Evolutionary conservation across 78 protist species (phyloP), one percentile per base, ranked within the genome.

Genomic region (Dictyostelium intermedium): DNA sequence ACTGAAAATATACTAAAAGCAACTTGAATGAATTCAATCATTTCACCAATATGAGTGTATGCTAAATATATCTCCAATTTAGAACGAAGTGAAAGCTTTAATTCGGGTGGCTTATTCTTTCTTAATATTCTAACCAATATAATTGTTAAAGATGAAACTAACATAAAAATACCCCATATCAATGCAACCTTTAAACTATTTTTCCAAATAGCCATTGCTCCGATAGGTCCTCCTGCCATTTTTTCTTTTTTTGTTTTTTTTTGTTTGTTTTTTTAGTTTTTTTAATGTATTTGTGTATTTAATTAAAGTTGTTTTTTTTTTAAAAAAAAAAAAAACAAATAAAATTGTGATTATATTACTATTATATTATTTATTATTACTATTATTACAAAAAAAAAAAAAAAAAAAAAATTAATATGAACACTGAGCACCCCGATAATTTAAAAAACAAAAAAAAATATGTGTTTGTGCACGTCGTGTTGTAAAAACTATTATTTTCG

Each of bases 1-100:
- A 89, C 81, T 34, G 93, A 89, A 9, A 80, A 32, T 13, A 89
- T 32, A 20, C 84, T 74, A n/a, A 89, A 80, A 20, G 74, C 37
- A 1, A 89, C 93, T 77, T 89, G 93, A 39, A 73, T 53, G 9
- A 89, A 89, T 34, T 89, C 93, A 2, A 89, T 89, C 39, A 78
- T 41, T 47, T 89, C 93, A 25, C 93, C 93, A 41, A 89, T 39
- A 56, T 89, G 93, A 18, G 93, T 89, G 35, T 89, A 89, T 8
- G 93, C 93, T 74, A 89, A 35, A 79, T 89, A 89, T 32, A 89
- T 89, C 43, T 89, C 93, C 13, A 83, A 61, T 35, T 89, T 89
- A 3, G 86, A 56, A 30, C 93, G 83, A 8, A 61, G 16, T 9
- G 87, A 80, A 8, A 89, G 66, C 16, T 89, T 79, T 0, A 80